Percentiles rank a stretch among this genome's conserved stretches.
Conservation (phyloP, 768 basidiomycete genomes). For the Cubamyces lactineus region DNA sequence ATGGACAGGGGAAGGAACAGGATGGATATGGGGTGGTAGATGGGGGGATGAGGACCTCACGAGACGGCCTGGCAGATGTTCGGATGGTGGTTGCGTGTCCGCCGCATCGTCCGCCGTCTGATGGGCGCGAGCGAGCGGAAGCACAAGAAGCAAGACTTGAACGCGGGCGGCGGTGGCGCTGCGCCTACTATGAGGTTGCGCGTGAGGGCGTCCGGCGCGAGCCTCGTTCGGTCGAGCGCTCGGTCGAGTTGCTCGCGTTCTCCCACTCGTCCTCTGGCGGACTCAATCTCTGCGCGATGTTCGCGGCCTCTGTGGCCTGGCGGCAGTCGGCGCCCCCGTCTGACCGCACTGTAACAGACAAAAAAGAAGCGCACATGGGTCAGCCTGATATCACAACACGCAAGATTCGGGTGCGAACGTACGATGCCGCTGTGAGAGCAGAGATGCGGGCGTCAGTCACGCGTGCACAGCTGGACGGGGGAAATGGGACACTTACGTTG, state of each 20-base stretch:
- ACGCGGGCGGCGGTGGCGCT: not conserved
- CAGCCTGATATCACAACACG: conserved; percentile 21
- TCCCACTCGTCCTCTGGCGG: conserved; percentile 35
- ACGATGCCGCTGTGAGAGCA: conserved; percentile 69
- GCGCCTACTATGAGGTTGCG: conserved; percentile 8
- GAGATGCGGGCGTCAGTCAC: conserved; percentile 22
- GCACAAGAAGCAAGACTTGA: not conserved
- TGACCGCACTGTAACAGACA: conserved; percentile 63
- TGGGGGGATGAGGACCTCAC: not conserved
- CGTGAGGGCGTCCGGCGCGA: conserved; percentile 22
- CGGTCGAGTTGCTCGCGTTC: conserved; percentile 30
- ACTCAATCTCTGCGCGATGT: conserved; percentile 31
- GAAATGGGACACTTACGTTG: conserved; percentile 65
- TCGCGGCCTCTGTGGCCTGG: conserved; percentile 34
- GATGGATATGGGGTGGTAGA: not conserved
- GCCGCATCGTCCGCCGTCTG: conserved; percentile 3
- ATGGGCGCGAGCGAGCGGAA: not conserved
- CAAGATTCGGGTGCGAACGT: conserved; percentile 38
- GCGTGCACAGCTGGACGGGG: conserved; percentile 34
- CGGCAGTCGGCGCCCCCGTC: conserved; percentile 84
- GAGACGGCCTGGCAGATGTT: not conserved
- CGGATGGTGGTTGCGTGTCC: not conserved
- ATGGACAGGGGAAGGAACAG: not conserved
- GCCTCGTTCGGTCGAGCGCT: conserved; percentile 23
- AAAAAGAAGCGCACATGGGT: conserved; percentile 25